Evolutionary conservation across 2,329 filamentous ascomycete species (phyloP).

Genomic region (Aureobasidium lini): DNA sequence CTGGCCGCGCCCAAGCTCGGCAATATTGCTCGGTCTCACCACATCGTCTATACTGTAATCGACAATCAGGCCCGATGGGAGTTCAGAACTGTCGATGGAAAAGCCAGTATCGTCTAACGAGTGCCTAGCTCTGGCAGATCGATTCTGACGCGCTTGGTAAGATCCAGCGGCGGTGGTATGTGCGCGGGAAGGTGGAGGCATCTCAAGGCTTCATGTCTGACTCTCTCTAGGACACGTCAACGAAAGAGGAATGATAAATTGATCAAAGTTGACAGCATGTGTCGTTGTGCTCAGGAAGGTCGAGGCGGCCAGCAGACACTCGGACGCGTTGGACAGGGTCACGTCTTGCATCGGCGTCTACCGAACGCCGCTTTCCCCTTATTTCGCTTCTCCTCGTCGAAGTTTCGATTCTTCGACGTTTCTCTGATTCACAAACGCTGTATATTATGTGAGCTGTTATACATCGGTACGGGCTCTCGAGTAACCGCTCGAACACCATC

Average conservation of each 20-base stretch:
- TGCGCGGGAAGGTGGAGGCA: constrained; percentile 1
- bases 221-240: neutral
- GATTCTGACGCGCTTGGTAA: neutral
- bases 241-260: neutral
- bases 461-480: neutral
- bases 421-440: neutral
- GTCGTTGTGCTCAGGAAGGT: neutral
- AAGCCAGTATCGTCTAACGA: constrained; percentile 7
- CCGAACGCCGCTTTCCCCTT: neutral
- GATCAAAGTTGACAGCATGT: neutral
- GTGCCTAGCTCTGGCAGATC: constrained; percentile 1
- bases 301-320: neutral
- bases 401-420: constrained; percentile 1
- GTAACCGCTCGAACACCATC: neutral
- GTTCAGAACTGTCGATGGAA: constrained; percentile 7
- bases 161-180: constrained; percentile 1
- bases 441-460: neutral
- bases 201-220: neutral
- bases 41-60: constrained; percentile 9
- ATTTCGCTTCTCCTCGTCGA: neutral
- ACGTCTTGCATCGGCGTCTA: neutral
- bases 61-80: constrained; percentile 1
- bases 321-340: neutral
- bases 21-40: neutral
- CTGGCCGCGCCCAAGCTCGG: neutral